A percentile compares a stretch with the other conserved stretches of the same genome.
Evolutionary conservation across 306 rosid genomes (phyloP).

Genomic region (Coriaria nepalensis): DNA sequence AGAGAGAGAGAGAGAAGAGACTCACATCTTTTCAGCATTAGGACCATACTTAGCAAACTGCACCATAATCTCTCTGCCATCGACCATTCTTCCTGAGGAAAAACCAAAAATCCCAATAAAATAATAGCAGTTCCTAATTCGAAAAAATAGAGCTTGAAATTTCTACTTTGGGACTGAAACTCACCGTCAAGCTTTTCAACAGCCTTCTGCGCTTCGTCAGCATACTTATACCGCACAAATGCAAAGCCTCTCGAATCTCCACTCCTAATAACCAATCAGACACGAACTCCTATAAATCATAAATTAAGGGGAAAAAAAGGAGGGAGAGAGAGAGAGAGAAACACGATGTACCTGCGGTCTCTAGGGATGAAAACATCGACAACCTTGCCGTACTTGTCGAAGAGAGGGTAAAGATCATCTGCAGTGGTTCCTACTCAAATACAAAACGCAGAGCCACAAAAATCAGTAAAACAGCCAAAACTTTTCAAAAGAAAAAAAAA

Average conservation of each 20-base stretch:
- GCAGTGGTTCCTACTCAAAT: constrained; percentile 49
- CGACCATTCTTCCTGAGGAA: constrained; percentile 42
- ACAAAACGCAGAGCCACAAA: not conserved
- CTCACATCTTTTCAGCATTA: constrained; percentile 64
- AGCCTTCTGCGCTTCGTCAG: constrained; percentile 65
- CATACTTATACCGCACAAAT: constrained; percentile 59
- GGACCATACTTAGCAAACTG: constrained; percentile 80
- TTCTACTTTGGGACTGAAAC: constrained; percentile 1
- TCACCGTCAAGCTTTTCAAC: constrained; percentile 60
- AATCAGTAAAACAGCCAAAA: not conserved
- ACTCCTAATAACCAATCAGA: constrained; percentile 19
- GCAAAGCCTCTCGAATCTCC: constrained; percentile 71
- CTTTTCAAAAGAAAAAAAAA: not conserved
- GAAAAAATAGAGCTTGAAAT: constrained; percentile 5
- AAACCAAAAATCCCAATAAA: not conserved
- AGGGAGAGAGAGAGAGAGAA: not conserved
- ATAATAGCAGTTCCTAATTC: not conserved
- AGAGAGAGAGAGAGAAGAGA: not conserved
- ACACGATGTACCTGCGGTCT: constrained; percentile 47
- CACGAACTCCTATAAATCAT: not conserved
- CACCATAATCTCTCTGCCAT: constrained; percentile 77
- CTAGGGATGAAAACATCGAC: constrained; percentile 68
- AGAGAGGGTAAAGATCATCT: constrained; percentile 61
- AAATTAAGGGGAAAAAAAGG: not conserved
- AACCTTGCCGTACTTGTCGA: constrained; percentile 67